Percentiles rank a stretch among this genome's conserved stretches.
These are phyloP conservation scores for Myrica gale DNA, from an alignment of 306 rosid genomes.

Conservation along the genomic window DNA sequence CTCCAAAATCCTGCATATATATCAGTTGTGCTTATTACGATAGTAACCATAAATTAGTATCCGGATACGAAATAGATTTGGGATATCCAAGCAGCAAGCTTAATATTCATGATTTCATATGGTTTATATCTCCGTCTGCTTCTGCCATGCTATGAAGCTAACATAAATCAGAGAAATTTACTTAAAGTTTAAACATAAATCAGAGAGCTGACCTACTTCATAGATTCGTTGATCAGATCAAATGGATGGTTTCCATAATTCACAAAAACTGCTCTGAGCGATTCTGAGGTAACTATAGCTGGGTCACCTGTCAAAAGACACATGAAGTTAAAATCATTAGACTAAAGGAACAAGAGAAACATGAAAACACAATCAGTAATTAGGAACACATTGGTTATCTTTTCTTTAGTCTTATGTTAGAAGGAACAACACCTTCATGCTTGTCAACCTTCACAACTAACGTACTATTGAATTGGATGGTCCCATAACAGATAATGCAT, in stretches of 20 bases:
- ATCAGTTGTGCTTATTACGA: not conserved
- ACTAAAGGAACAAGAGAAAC: not conserved
- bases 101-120: conserved; percentile 12
- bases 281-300: conserved; percentile 42
- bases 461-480: not conserved
- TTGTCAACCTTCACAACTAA: not conserved
- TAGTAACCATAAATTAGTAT: not conserved
- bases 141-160: not conserved
- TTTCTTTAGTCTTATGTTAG: not conserved
- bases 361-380: not conserved
- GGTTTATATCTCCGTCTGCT: not conserved
- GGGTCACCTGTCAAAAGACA: conserved; percentile 41
- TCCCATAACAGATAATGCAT: no score
- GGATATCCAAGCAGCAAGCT: not conserved
- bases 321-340: not conserved
- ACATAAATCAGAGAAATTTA: not conserved
- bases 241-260: conserved; percentile 73
- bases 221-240: conserved; percentile 55
- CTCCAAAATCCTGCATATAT: conserved; percentile 36
- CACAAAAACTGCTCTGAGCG: conserved; percentile 56
- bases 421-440: not conserved
- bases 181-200: conserved; percentile 13
- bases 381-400: not conserved
- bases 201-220: conserved; percentile 45
- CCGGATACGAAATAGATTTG: not conserved